Evolutionary conservation across 176 grass and related monocot species (phyloP), one percentile per base, ranked within the genome.

Genomic region (Oryza longistaminata): DNA sequence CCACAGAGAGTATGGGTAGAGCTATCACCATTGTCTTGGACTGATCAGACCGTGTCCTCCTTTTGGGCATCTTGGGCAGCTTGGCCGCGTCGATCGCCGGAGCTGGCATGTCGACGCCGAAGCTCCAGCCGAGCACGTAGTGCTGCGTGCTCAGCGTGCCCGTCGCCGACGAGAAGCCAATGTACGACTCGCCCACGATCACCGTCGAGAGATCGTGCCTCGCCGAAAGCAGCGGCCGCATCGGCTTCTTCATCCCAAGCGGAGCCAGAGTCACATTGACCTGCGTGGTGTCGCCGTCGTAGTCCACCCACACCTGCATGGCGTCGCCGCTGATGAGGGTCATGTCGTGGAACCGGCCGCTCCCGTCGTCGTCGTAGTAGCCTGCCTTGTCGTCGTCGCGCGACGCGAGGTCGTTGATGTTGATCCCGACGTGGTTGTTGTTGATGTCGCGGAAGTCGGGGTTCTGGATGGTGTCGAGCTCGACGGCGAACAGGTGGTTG

Each of bases 121-220:
- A 94, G 85, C 90, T 94, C 87, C 90, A 94, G 9, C 87, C 93
- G 1, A 94, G 81, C 17, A 94, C 83, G 15, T 86, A 94, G 65
- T 94, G 93, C 76, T 45, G 37, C n/a, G 74, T 78, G 5, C 21
- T 40, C 10, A 71, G 11, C 16, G 35, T 73, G 3, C 86, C 92
- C 27, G 76, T 89, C 24, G 92, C 74, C 13, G 92, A 68, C 8
- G 89, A 87, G 83, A 94, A 91, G 43, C 92, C 92, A 13, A 92
- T 39, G 64, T 77, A 85, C 0, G 82, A 64, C 12, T 31, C 2
- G 1, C 42, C 22, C 0, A 9, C 1, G 64, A 85, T 69, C 64
- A 85, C 82, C 22, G 73, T 6, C 14, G 82, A 76, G 21, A 85
- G 82, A 46, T 85, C 62, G 22, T n/a, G 14, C 3, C 1, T 46